Conservation (phyloP, 495 filamentous ascomycete genomes). For the Penicillium mononematosum region DNA sequence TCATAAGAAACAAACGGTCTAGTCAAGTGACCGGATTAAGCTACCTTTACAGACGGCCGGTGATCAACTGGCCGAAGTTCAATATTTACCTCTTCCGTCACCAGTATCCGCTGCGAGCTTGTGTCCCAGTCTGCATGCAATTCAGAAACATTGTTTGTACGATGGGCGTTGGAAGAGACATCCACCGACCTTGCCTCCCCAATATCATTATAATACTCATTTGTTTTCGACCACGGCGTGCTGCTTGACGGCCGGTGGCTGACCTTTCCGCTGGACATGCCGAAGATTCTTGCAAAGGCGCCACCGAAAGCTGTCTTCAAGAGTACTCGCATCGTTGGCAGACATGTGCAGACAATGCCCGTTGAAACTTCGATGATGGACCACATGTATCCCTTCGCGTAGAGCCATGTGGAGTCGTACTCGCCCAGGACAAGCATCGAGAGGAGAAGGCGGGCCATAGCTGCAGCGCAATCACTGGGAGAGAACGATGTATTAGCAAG, state of each 20-base stretch:
- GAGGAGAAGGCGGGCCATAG: constrained; percentile 9
- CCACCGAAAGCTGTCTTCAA: constrained; percentile 8
- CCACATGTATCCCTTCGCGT: constrained; percentile 26
- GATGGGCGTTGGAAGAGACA: background rate
- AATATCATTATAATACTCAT: background rate
- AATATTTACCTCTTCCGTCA: background rate
- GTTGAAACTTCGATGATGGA: constrained; percentile 32
- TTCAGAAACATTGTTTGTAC: background rate
- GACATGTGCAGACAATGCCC: constrained; percentile 35
- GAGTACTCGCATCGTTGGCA: constrained; percentile 31
- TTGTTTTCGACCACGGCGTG: background rate
- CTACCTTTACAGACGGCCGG: background rate
- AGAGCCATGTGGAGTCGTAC: constrained; percentile 29
- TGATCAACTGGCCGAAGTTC: constrained; percentile 2
- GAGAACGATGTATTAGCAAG: background rate
- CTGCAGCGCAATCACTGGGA: constrained; percentile 11
- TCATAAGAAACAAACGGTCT: background rate
- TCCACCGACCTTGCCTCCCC: background rate
- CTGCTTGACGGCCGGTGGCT: background rate
- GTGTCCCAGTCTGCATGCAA: background rate
- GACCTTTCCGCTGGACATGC: constrained; percentile 3
- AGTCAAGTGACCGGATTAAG: background rate
- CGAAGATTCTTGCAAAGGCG: constrained; percentile 1
- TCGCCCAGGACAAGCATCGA: constrained; percentile 21
- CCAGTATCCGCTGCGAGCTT: background rate